Evolutionary conservation across 805 yeast genomes (phyloP).

Genomic region (Torulaspora indica): DNA sequence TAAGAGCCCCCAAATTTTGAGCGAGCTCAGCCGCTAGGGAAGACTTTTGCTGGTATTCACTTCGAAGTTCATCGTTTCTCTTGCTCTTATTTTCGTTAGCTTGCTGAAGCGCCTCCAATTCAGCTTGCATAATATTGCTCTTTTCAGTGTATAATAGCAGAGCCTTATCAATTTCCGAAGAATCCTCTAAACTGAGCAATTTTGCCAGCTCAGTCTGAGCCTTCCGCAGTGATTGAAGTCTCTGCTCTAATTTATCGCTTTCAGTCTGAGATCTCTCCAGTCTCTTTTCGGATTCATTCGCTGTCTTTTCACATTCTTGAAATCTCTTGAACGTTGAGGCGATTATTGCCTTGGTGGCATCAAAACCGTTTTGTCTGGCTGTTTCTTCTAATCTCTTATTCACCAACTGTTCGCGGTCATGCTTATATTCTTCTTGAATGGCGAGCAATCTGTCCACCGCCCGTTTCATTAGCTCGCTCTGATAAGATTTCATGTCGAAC

Average conservation of each 20-base stretch:
- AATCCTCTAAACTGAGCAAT: slow-evolving; percentile 4
- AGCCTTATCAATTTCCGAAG: slow-evolving; percentile 13
- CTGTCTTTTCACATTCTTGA: slow-evolving; percentile 24
- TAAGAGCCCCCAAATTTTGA: slow-evolving; percentile 23
- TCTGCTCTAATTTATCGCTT: slow-evolving; percentile 15
- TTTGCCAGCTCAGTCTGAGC: slow-evolving; percentile 12
- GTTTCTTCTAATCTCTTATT: slow-evolving; percentile 39
- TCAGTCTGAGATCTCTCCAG: slow-evolving; percentile 23
- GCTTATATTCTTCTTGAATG: slow-evolving; percentile 26
- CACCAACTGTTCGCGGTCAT: slow-evolving; percentile 22
- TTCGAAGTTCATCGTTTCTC: slow-evolving; percentile 36
- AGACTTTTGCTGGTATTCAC: slow-evolving; percentile 43
- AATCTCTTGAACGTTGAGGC: slow-evolving; percentile 40
- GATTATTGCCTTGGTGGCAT: slow-evolving; percentile 38
- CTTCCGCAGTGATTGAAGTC: slow-evolving; percentile 10
- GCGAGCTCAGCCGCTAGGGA: slow-evolving; percentile 46
- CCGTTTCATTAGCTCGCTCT: slow-evolving; percentile 36
- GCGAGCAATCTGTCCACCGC: slow-evolving; percentile 36
- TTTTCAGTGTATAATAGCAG: slow-evolving; percentile 1
- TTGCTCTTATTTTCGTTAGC: slow-evolving; percentile 39
- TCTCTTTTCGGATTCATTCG: slow-evolving; percentile 27
- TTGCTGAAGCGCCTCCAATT: slow-evolving; percentile 48
- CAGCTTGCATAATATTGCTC: slow-evolving; percentile 15
- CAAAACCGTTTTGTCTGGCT: slow-evolving; percentile 39
- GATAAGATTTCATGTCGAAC: slow-evolving; percentile 35